Evolutionary conservation across 1,284 basidiomycete species (phyloP).

Genomic region (Puccinia polysora): DNA sequence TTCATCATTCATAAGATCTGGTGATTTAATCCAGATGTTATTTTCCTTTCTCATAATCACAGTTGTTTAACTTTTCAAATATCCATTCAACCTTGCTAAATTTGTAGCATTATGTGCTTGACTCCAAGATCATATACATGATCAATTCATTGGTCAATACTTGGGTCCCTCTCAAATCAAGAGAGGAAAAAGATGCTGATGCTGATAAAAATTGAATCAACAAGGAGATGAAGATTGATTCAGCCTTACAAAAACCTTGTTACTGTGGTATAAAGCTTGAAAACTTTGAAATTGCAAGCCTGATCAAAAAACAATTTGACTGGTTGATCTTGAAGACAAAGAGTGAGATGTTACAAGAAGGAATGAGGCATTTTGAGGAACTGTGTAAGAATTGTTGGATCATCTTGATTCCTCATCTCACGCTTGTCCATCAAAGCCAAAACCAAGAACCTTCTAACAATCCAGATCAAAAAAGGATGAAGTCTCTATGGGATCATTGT

Average conservation of each 20-base stretch:
- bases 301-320: not conserved
- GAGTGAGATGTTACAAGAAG: not conserved
- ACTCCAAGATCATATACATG: not conserved
- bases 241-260: not conserved
- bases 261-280: slow-evolving; percentile 19
- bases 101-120: slow-evolving; percentile 42
- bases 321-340: not conserved
- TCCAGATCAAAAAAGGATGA: too few relatives aligned
- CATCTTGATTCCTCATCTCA: slow-evolving; percentile 15
- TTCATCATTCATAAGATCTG: too few relatives aligned
- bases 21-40: too few relatives aligned
- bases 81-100: too few relatives aligned
- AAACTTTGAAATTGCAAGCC: not conserved
- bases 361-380: not conserved
- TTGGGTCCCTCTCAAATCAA: slow-evolving; percentile 55
- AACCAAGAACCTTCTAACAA: slow-evolving; percentile 19
- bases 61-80: too few relatives aligned
- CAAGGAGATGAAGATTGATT: slow-evolving; percentile 35
- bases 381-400: slow-evolving; percentile 2
- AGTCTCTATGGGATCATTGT: slow-evolving; percentile 66
- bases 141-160: not conserved
- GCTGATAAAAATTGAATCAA: not conserved
- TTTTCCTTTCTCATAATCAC: too few relatives aligned
- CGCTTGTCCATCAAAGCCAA: slow-evolving; percentile 23
- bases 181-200: slow-evolving; percentile 60